Evolutionary conservation across 805 yeast genomes (phyloP), one percentile per base, ranked within the genome.

Genomic region (Candida ascalaphidarum): DNA sequence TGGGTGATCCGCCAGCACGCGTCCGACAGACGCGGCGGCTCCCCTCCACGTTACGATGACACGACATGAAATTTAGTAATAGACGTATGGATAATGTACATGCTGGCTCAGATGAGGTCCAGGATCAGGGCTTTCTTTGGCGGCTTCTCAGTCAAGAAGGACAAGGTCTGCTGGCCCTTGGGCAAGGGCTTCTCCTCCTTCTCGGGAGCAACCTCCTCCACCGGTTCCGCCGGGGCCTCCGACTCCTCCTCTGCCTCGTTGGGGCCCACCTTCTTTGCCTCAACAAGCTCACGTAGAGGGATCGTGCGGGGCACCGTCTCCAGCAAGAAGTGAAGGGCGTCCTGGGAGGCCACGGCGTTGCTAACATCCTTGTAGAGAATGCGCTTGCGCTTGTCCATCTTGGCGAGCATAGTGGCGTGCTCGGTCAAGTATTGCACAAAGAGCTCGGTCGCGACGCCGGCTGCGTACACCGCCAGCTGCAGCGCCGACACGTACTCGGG

Each of bases 391-490:
- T 74, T 74, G 17, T 74, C 80, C 21, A 74, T 58, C 40, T 74
- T 71, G 18, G 94, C 81, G 14, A 65, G 59, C 31, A 77, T 52
- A 5, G 74, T 60, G 0, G 92, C 86, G 45, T 79, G 83, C 45
- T 77, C 84, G 2, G 82, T 68, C 35, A 81, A 63, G 43, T 74
- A 71, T 50, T 76, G 77, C 14, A 81, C 65, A 45, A 82, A 82
- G 14, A 80, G 53, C 43, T 82, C 92, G 0, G 89, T 74, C 7
- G 92, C 86, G n/a, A 79, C 65, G 3, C 83, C 84, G 5, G 82
- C 62, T 11, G 84, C 69, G 46, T 73, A 77, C n/a, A 78, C 82
- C 0, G 89, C 84, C 17, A 76, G 61, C 32, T 72, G 78, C 3
- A 85, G 73, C 2, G 83, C 74, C 2, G 77, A 70, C 5, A 65